These are phyloP conservation scores for Craspedostauros australis DNA, from an alignment of 108 stramenopile species.

Conservation along the genomic window DNA sequence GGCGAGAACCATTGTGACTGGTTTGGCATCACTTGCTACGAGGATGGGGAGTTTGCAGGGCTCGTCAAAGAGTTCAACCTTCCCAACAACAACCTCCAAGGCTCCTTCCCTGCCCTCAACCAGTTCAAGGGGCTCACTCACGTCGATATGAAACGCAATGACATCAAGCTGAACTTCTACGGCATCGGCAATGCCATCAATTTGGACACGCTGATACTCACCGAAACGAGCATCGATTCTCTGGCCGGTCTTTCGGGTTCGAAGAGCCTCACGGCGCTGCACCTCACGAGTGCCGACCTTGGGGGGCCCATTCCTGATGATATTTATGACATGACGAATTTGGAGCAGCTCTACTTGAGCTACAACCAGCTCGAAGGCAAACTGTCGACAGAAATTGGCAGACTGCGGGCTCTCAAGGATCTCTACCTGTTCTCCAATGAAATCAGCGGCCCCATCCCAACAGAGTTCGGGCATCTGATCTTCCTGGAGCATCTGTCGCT, in stretches of 20 bases:
- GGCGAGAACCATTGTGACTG: conserved; percentile 33
- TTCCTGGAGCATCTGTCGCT: conserved; percentile 45
- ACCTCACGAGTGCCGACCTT: conserved; percentile 33
- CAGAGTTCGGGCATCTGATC: conserved; percentile 36
- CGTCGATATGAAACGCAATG: conserved; percentile 43
- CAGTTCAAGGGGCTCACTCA: conserved; percentile 20
- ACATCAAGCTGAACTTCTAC: conserved; percentile 46
- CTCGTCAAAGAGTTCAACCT: conserved; percentile 52
- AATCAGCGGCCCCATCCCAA: conserved; percentile 31
- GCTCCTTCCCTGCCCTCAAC: conserved; percentile 25
- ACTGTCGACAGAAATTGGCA: conserved; percentile 30
- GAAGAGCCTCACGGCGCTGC: conserved; percentile 18
- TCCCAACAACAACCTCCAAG: conserved; percentile 48
- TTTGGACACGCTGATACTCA: conserved; percentile 57
- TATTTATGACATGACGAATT: conserved; percentile 25
- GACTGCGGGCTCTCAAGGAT: conserved; percentile 34
- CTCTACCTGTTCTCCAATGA: conserved; percentile 33
- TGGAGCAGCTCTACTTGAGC: conserved; percentile 40
- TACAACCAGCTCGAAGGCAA: conserved; percentile 41
- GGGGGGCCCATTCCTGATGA: conserved; percentile 32
- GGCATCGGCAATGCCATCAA: conserved; percentile 57
- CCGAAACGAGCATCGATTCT: conserved; percentile 35
- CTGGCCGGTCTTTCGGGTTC: conserved; percentile 32
- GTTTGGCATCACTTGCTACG: conserved; percentile 42
- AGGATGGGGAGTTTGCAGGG: conserved; percentile 17